Evolutionary conservation across 768 basidiomycete genomes (phyloP).

Genomic region (Rhodotorula babjevae): DNA sequence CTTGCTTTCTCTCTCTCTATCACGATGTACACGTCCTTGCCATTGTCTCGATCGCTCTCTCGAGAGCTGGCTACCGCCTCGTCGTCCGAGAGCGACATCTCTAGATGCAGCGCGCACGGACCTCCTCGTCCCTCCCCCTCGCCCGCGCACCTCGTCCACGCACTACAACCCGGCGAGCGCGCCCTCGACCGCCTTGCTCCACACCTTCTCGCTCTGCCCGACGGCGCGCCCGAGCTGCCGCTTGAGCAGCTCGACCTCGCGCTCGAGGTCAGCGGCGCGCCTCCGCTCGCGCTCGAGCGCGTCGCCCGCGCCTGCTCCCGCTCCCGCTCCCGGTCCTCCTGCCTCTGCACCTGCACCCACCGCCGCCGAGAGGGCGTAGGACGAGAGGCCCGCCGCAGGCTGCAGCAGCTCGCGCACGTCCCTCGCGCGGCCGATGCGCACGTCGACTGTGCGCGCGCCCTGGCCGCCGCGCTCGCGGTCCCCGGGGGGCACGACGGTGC

Average conservation of each 20-base stretch:
- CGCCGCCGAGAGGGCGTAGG: neutral
- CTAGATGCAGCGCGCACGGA: no score
- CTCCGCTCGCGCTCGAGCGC: constrained; percentile 1
- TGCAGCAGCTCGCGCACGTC: constrained; percentile 14
- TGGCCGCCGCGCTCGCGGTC: constrained; percentile 47
- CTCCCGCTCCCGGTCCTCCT: no score
- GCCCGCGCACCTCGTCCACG: neutral
- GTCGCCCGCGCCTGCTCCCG: neutral
- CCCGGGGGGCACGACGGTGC: constrained; percentile 42
- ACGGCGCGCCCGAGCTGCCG: constrained; percentile 46
- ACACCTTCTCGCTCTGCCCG: constrained; percentile 50
- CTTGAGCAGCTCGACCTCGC: constrained; percentile 46
- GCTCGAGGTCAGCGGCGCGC: constrained; percentile 43
- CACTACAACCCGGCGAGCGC: constrained; percentile 6
- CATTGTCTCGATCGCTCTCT: no score
- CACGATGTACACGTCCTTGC: no score
- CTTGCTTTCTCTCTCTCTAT: no score
- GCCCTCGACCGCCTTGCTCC: constrained; percentile 48
- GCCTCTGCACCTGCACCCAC: no score
- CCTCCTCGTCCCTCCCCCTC: no score
- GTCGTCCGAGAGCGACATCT: no score
- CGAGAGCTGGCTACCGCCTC: no score
- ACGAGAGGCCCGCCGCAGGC: neutral
- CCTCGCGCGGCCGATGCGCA: constrained; percentile 30
- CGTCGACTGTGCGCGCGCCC: constrained; percentile 40